Percentiles rank a stretch among this genome's conserved stretches.
phyloP scores from a whole-genome alignment of 768 basidiomycete species.

The Symmetrospora coprosmae region DNA sequence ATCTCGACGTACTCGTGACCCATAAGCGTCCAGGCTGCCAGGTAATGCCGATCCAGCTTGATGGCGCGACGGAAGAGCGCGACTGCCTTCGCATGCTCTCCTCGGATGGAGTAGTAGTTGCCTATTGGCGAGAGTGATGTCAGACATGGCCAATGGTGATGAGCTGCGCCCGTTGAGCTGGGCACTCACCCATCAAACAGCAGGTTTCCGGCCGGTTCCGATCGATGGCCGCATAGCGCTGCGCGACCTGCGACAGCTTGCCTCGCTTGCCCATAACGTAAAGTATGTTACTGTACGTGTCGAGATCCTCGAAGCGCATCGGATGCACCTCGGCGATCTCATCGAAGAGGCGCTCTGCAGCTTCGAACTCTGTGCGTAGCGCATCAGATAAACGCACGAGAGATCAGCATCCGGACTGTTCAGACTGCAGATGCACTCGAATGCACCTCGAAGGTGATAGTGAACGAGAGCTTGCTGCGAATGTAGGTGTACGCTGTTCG shows the following conservation, averaged over 20 bases:
- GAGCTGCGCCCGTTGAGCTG: not conserved
- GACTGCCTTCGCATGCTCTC: conserved; percentile 89
- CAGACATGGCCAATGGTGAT: not conserved
- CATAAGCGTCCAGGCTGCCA: conserved; percentile 97
- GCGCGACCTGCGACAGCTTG: conserved; percentile 79
- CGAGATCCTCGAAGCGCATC: conserved; percentile 81
- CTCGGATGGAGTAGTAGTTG: conserved; percentile 88
- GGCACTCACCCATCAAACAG: conserved; percentile 68
- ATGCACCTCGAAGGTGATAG: conserved; percentile 76
- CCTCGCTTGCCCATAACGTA: conserved; percentile 82
- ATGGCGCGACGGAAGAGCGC: conserved; percentile 87
- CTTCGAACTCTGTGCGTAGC: conserved; percentile 56
- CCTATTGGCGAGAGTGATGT: conserved; percentile 44
- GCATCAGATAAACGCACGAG: not conserved
- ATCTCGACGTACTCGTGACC: conserved; percentile 97
- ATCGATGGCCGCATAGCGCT: conserved; percentile 74
- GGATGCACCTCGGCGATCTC: conserved; percentile 67
- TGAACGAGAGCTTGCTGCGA: conserved; percentile 68
- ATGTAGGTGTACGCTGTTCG: conserved; percentile 70
- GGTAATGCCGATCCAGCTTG: conserved; percentile 83
- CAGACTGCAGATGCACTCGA: not conserved
- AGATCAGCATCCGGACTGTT: not conserved
- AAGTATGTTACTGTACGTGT: conserved; percentile 89
- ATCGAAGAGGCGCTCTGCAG: conserved; percentile 73
- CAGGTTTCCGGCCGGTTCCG: conserved; percentile 92